phyloP scores from a whole-genome alignment of 2,329 filamentous ascomycete species.

The Pseudogymnoascus sp. region DNA sequence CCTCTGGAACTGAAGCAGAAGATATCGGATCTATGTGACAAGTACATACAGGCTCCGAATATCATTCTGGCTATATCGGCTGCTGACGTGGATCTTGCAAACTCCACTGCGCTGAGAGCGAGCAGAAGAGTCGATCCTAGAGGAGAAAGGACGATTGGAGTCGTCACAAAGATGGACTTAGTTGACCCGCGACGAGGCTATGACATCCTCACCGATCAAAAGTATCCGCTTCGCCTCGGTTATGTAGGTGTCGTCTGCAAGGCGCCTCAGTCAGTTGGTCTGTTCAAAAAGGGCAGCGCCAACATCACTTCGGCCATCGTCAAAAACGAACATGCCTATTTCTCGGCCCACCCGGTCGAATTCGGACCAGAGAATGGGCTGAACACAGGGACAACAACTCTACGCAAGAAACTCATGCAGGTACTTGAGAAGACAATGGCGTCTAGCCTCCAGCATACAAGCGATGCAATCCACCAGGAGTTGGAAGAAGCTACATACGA shows the following conservation, averaged over 20 bases:
- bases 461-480: constrained; percentile 87
- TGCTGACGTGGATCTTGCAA: constrained; percentile 92
- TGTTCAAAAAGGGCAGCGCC: constrained; percentile 75
- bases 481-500: constrained; percentile 95
- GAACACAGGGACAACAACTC: constrained; percentile 70
- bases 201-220: constrained; percentile 73
- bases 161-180: constrained; percentile 99
- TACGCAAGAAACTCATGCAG: constrained; percentile 94
- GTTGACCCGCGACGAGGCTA: constrained; percentile 75
- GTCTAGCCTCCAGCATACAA: constrained; percentile 76
- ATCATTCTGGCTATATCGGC: constrained; percentile 96
- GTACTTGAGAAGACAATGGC: constrained; percentile 97
- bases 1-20: constrained; percentile 88
- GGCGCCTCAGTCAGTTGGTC: constrained; percentile 49
- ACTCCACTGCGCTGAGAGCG: constrained; percentile 84
- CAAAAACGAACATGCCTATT: constrained; percentile 82
- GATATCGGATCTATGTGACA: constrained; percentile 92
- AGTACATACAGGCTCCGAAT: constrained; percentile 94
- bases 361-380: constrained; percentile 68
- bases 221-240: constrained; percentile 88
- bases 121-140: constrained; percentile 87
- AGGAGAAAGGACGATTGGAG: constrained; percentile 92
- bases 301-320: constrained; percentile 75
- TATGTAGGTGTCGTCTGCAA: constrained; percentile 94
- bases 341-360: constrained; percentile 71